Evolutionary conservation across 2,329 filamentous ascomycete genomes (phyloP).

Genomic region (Stemphylium lycopersici): DNA sequence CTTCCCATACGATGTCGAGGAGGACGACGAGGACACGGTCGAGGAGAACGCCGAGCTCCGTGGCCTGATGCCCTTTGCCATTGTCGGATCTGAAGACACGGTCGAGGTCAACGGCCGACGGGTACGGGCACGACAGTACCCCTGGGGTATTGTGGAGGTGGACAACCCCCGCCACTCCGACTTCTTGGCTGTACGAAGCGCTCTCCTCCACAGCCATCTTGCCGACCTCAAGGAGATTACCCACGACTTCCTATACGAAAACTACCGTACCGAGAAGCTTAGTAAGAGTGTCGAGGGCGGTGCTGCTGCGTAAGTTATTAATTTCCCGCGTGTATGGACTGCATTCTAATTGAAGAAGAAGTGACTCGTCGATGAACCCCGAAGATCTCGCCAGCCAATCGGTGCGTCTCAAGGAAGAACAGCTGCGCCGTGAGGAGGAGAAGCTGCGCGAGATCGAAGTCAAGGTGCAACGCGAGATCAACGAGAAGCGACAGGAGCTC

Average conservation of each 20-base stretch:
- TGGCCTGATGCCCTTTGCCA: slow-evolving; percentile 98
- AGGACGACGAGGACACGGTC: slow-evolving; percentile 98
- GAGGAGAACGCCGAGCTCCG: slow-evolving; percentile 98
- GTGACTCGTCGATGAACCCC: slow-evolving; percentile 92
- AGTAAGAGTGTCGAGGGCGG: slow-evolving; percentile 98
- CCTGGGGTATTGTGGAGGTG: slow-evolving; percentile 98
- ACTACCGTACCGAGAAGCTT: slow-evolving; percentile 99
- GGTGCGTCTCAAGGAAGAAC: slow-evolving; percentile 98
- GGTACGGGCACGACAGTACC: slow-evolving; percentile 95
- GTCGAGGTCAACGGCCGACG: slow-evolving; percentile 92
- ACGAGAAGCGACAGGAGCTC: slow-evolving; percentile 99
- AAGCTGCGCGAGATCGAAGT: slow-evolving; percentile 99
- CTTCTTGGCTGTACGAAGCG: slow-evolving; percentile 95
- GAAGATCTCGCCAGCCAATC: slow-evolving; percentile 97
- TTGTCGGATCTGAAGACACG: slow-evolving; percentile 95
- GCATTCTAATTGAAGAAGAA: slow-evolving; percentile 39
- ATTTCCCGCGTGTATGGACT: neutral
- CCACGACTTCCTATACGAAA: slow-evolving; percentile 99
- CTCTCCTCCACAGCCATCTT: slow-evolving; percentile 95
- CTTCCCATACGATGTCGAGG: slow-evolving; percentile 99
- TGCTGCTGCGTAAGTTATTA: slow-evolving; percentile 75
- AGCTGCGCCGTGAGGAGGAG: slow-evolving; percentile 98
- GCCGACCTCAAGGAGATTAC: slow-evolving; percentile 99
- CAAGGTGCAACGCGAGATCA: slow-evolving; percentile 99
- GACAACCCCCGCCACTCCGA: slow-evolving; percentile 99